These are phyloP conservation scores for Protomyces macrosporus DNA, from an alignment of 1,139 yeast species.

Conservation along the genomic window DNA sequence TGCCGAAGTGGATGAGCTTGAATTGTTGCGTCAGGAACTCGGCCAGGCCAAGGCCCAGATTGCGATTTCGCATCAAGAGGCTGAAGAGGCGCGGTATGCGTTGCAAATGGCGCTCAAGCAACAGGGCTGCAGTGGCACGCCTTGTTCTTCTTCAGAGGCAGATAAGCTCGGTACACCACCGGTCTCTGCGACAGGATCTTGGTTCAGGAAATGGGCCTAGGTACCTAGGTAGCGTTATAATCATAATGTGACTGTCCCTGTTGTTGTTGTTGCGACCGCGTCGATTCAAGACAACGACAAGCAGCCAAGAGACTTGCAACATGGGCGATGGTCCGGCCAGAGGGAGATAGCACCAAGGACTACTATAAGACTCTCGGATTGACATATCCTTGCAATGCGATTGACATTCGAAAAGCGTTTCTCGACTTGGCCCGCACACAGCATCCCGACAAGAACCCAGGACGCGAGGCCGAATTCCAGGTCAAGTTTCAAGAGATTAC, in stretches of 20 bases:
- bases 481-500: slow-evolving; percentile 27
- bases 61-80: slow-evolving; percentile 25
- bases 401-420: slow-evolving; percentile 22
- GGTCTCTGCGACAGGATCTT: neutral
- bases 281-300: no score
- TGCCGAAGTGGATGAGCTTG: slow-evolving; percentile 22
- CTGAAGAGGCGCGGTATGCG: slow-evolving; percentile 23
- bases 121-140: neutral
- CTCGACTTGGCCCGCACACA: slow-evolving; percentile 23
- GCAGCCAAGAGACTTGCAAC: no score
- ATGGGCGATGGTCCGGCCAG: slow-evolving; percentile 19
- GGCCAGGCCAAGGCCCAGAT: slow-evolving; percentile 19
- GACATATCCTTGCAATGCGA: slow-evolving; percentile 2
- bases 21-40: slow-evolving; percentile 21
- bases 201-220: neutral
- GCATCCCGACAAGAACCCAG: slow-evolving; percentile 29
- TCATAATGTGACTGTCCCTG: neutral
- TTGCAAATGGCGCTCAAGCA: slow-evolving; percentile 14
- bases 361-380: slow-evolving; percentile 35
- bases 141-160: neutral
- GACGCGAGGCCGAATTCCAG: slow-evolving; percentile 22
- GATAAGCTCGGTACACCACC: neutral
- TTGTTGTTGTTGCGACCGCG: neutral
- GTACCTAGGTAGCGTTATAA: neutral
- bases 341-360: slow-evolving; percentile 19